phyloP scores from a whole-genome alignment of 805 yeast species.

The Ogataea henricii region DNA sequence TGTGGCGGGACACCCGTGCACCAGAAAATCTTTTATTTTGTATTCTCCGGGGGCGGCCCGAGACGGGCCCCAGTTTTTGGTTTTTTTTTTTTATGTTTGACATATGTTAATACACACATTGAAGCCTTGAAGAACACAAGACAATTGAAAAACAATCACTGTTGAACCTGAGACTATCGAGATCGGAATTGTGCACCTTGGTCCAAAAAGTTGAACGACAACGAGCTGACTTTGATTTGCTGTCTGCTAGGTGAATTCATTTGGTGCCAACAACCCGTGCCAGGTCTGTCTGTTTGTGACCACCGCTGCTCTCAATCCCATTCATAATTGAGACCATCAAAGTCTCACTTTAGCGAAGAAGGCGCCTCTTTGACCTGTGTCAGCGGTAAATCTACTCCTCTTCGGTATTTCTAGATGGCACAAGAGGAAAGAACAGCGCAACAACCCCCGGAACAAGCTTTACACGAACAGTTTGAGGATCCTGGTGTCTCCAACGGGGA shows the following conservation, averaged over 20 bases:
- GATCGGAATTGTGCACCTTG: no score
- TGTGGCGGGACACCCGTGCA: background rate
- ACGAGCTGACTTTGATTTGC: no score
- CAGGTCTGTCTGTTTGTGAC: no score
- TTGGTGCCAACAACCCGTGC: no score
- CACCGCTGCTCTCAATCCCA: no score
- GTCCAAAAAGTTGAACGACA: no score
- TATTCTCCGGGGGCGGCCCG: conserved; percentile 2
- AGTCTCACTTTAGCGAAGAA: background rate
- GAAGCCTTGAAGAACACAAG: background rate
- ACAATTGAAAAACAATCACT: background rate
- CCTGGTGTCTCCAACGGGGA: conserved; percentile 70
- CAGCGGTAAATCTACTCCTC: background rate
- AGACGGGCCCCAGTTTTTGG: background rate
- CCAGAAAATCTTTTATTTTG: background rate
- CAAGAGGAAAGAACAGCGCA: conserved; percentile 8
- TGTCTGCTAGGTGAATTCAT: no score
- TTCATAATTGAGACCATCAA: no score
- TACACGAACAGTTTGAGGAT: conserved; percentile 26
- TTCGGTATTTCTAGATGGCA: conserved; percentile 6
- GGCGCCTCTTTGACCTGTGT: background rate
- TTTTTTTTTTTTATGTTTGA: no score
- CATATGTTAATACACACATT: background rate
- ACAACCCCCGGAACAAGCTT: background rate
- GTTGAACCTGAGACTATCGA: no score